Base-by-base conservation (phyloP, 1,284 basidiomycete species). In the Apiotrichum akiyoshidainum region DNA sequence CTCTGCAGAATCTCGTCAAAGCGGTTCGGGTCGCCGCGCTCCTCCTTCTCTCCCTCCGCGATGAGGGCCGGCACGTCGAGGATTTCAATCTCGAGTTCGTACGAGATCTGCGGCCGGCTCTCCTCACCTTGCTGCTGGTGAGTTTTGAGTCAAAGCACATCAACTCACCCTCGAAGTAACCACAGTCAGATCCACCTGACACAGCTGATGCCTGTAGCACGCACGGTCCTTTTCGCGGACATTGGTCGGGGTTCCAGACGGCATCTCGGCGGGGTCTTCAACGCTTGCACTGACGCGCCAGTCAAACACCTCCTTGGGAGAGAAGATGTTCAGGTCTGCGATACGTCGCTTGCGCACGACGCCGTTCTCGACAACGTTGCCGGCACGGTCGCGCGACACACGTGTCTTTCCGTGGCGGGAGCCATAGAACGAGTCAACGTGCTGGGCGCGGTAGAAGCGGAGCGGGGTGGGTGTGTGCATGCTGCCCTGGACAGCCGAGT, bases 151-250 rank as follows among this genome's bases (percentile, higher is more conserved):
- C 4, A 13, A 1, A 94, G 75, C 94, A 90, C 0, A 95, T 97
- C 21, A 55, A 50, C 72, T 61, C 59, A 74, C 72, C 39, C 59
- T 64, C n/a, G 65, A 22, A 26, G 84, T 85, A 51, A 99, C 95
- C 75, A 94, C 91, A 0, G 95, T 99, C 48, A 99, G 82, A 78
- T 99, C 95, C 63, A 99, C 88, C 66, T 83, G 83, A 73, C 92
- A 92, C 62, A 94, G 86, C 78, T 97, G 92, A 77, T 98, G 94
- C 2, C 86, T 80, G 74, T 99, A 99, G 66, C 89, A 90, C 70
- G 97, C 82, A 40, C 96, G 83, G 76, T 99, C 92, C 79, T 96
- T 99, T 78, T 83, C 83, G 61, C 90, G 84, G 34, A 83, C 82
- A 64, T 83, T 80, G 2, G 81, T 81, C 0, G 85, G 78, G 5